Conservation (phyloP, 257 asterid species). For the Solanum pinnatisectum region DNA sequence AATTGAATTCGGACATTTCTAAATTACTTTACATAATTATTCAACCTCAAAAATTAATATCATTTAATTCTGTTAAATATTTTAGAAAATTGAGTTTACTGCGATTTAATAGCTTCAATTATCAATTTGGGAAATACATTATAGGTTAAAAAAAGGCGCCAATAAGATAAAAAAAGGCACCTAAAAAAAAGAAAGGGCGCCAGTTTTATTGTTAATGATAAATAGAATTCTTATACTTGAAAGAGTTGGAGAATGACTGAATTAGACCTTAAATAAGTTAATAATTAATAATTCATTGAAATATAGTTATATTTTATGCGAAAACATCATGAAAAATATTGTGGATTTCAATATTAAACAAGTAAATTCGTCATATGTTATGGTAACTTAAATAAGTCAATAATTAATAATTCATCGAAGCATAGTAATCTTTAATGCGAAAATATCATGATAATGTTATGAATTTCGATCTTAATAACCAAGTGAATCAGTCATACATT, state of each 20-base stretch:
- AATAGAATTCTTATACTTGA: background rate
- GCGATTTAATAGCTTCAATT: background rate
- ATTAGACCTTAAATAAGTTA: background rate
- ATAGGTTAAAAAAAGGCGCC: background rate
- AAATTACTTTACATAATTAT: background rate
- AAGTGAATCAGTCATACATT: background rate
- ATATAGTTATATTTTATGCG: accelerated
- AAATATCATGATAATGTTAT: too few species aligned
- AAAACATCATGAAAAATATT: background rate
- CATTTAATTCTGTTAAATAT: background rate
- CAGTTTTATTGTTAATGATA: background rate
- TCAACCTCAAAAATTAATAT: background rate
- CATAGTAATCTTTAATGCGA: background rate
- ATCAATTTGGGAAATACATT: background rate
- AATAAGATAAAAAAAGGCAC: background rate
- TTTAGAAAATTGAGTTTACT: background rate
- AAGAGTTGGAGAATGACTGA: background rate
- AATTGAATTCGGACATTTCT: background rate
- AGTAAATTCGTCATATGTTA: background rate
- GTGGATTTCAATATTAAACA: background rate
- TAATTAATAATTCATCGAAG: too few species aligned
- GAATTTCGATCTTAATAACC: background rate
- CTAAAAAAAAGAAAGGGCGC: background rate
- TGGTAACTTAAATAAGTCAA: too few species aligned
- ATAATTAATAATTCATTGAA: background rate